Conservation (phyloP, 2,329 filamentous ascomycete genomes). For the Penicillium rolfsii region DNA sequence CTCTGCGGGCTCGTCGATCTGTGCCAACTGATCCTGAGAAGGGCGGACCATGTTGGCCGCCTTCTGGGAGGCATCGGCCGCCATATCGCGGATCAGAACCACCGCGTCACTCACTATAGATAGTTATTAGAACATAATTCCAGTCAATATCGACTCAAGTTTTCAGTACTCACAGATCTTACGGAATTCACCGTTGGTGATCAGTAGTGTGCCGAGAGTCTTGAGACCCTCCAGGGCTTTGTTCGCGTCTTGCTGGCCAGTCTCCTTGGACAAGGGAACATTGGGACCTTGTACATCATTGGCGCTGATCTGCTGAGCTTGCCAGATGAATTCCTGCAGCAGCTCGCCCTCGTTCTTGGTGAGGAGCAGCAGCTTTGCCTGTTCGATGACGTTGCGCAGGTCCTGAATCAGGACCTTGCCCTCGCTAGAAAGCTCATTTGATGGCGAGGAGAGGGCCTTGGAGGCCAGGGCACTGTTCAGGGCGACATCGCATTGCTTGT, state of each 20-base stretch:
- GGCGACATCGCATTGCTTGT: slow-evolving; percentile 93
- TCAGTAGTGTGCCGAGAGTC: slow-evolving; percentile 82
- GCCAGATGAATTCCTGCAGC: slow-evolving; percentile 96
- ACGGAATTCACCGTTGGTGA: slow-evolving; percentile 95
- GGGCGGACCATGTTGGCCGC: slow-evolving; percentile 77
- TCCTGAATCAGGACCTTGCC: slow-evolving; percentile 79
- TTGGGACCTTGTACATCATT: slow-evolving; percentile 65
- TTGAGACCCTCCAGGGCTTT: slow-evolving; percentile 82
- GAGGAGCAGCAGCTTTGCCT: slow-evolving; percentile 81
- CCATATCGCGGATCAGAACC: slow-evolving; percentile 84
- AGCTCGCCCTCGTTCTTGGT: slow-evolving; percentile 95
- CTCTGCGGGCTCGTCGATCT: slow-evolving; percentile 80
- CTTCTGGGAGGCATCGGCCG: slow-evolving; percentile 82
- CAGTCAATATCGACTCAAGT: slow-evolving; percentile 9
- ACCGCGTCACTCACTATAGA: slow-evolving; percentile 73
- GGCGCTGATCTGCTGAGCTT: slow-evolving; percentile 74
- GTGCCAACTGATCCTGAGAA: slow-evolving; percentile 71
- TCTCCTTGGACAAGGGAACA: slow-evolving; percentile 73
- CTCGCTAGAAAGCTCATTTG: slow-evolving; percentile 77
- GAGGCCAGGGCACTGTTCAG: slow-evolving; percentile 84
- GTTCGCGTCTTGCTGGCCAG: slow-evolving; percentile 79
- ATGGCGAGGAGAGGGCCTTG: slow-evolving; percentile 69
- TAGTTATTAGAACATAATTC: slow-evolving; percentile 22
- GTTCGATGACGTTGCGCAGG: slow-evolving; percentile 75
- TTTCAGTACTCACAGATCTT: slow-evolving; percentile 70